phyloP scores from a whole-genome alignment of 208 protist species.

The Trypanosoma grayi region DNA sequence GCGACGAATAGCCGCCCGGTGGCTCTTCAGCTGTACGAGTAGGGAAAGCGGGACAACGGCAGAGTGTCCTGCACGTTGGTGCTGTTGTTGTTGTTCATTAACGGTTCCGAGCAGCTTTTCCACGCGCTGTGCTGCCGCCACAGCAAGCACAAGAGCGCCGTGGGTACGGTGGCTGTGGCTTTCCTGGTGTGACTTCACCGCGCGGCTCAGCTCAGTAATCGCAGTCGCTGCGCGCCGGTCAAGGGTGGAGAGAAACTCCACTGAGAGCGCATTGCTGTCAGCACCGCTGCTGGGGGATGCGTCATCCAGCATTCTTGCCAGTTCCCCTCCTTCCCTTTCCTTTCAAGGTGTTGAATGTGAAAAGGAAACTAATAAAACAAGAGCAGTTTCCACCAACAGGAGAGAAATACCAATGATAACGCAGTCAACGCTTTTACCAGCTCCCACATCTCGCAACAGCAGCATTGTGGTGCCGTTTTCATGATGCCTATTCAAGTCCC shows the following conservation, averaged over 20 bases:
- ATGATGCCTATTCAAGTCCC: too few relatives aligned
- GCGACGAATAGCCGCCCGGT: conserved; percentile 42
- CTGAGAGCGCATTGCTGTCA: not conserved
- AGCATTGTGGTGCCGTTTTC: too few relatives aligned
- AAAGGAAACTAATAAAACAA: too few relatives aligned
- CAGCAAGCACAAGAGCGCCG: conserved; percentile 45
- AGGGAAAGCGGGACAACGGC: not conserved
- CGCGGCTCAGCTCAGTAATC: conserved; percentile 31
- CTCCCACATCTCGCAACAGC: too few relatives aligned
- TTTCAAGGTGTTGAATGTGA: too few relatives aligned
- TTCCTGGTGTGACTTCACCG: conserved; percentile 25
- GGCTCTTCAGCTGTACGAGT: conserved; percentile 31
- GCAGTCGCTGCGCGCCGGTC: conserved; percentile 17
- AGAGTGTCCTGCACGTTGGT: conserved; percentile 6
- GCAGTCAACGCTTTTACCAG: too few relatives aligned
- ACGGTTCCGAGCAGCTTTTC: conserved; percentile 34
- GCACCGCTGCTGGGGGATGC: not conserved
- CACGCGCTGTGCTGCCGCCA: conserved; percentile 45
- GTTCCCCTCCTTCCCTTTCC: too few relatives aligned
- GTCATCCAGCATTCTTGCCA: too few relatives aligned
- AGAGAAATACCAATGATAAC: too few relatives aligned
- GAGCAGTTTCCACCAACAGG: too few relatives aligned
- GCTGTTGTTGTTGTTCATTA: conserved; percentile 26
- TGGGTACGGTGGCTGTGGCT: conserved; percentile 31
- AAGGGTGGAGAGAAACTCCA: conserved; percentile 14